Evolutionary conservation across 805 yeast genomes (phyloP), one percentile per base, ranked within the genome.

Genomic region (Ogataea zsoltii): DNA sequence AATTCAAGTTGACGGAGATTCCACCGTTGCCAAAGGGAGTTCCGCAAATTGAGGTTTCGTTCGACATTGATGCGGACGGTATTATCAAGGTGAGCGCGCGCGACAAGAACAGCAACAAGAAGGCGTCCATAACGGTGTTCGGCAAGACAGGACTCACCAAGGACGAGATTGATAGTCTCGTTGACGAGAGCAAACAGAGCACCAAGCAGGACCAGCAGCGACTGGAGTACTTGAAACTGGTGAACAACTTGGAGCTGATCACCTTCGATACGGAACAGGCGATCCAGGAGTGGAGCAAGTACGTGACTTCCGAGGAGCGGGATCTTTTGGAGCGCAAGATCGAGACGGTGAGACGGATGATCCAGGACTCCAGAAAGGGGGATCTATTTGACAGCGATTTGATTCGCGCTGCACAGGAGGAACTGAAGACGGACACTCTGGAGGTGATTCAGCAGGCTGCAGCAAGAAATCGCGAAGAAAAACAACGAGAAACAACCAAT

Each of bases 51-150:
- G 92, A 87, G 74, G 97, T 90, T 65, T 77, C 91, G 48, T 90
- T 90, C 69, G 97, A 91, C 72, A 88, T 90, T 63, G 97, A 90
- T 70, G 95, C 97, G 46, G 97, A 90, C 71, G 97, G 97, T 64
- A 91, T 90, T 69, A 89, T 90, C 77, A 91, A 90, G 77, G 97
- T 90, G 48, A 82, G 88, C 69, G 97, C 97, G 45, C 83, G 84
- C 62, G 97, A 90, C 75, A 87, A 89, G 79, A 94, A 91, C 55
- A 82, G 95, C 55, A 88, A 85, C 76, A 90, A 90, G 80, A 91
- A 87, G 58, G 90, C 96, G 46, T 88, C 96, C 50, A 91, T 90
- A 72, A 90, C 97, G 41, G 97, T 90, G 55, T 96, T 96, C 57
- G 97, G 96, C 57, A 87, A 96, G 46, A 88, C 96, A 38, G 97